Percentiles rank a stretch among this genome's conserved stretches.
These are phyloP conservation scores for Alnus rubra DNA, from an alignment of 306 rosid genomes.

Conservation along the genomic window DNA sequence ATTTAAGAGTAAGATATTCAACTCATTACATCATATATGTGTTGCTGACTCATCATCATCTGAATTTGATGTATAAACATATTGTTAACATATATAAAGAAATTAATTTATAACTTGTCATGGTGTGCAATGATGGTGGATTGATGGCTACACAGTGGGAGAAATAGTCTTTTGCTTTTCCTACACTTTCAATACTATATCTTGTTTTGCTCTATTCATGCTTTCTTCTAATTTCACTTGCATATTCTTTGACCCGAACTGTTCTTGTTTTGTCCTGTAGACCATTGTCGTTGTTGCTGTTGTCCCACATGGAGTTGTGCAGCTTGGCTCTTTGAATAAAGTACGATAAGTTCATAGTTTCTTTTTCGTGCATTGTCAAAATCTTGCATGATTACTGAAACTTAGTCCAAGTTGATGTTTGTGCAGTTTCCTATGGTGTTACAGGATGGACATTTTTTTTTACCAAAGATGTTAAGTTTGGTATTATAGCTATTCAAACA, in stretches of 20 bases:
- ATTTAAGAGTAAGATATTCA: not conserved
- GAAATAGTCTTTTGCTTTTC: not conserved
- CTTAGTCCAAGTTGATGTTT: slow-evolving; percentile 4
- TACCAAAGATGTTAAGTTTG: not conserved
- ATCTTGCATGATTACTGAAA: not conserved
- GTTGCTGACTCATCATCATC: not conserved
- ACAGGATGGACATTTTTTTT: slow-evolving; percentile 7
- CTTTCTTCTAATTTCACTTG: not conserved
- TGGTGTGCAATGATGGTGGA: not conserved
- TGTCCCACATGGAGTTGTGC: slow-evolving; percentile 87
- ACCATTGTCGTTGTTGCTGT: slow-evolving; percentile 79
- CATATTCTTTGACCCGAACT: slow-evolving; percentile 23
- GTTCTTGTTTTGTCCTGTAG: slow-evolving; percentile 45
- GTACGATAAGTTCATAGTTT: slow-evolving; percentile 47
- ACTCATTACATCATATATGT: not conserved
- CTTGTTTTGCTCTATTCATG: not conserved
- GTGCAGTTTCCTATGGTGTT: slow-evolving; percentile 13
- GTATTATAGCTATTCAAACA: not conserved
- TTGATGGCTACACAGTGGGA: not conserved
- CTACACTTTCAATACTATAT: not conserved
- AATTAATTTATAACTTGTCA: not conserved
- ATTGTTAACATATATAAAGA: not conserved
- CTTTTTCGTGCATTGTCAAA: slow-evolving; percentile 22
- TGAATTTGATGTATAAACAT: not conserved
- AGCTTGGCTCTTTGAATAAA: slow-evolving; percentile 83